Conservation (phyloP, 352 stramenopile genomes). For the Blastocystis hominis region DNA sequence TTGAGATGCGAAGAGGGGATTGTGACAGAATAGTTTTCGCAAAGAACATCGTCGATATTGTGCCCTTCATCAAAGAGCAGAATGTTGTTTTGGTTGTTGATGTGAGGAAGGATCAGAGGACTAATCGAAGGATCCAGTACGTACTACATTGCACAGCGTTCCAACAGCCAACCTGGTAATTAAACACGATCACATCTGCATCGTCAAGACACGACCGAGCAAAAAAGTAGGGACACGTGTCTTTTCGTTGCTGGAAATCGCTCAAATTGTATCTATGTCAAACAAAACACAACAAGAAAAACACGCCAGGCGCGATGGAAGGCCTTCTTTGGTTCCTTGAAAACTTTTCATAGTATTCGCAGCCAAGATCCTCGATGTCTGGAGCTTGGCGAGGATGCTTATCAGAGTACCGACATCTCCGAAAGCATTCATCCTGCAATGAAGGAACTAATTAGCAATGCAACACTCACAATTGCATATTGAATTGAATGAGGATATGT, state of each 20-base stretch:
- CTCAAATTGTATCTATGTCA: conserved; percentile 79
- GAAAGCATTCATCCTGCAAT: conserved; percentile 14
- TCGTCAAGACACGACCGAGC: conserved; percentile 89
- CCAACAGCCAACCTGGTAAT: no score
- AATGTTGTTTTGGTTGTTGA: conserved; percentile 45
- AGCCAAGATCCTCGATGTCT: conserved; percentile 62
- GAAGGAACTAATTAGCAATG: not conserved
- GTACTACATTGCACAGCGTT: no score
- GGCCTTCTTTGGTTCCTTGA: conserved; percentile 61
- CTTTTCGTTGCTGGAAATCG: conserved; percentile 80
- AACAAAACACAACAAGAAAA: not conserved
- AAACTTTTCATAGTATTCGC: conserved; percentile 80
- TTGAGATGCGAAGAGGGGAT: not conserved
- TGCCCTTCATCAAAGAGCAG: conserved; percentile 47
- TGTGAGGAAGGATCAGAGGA: not conserved
- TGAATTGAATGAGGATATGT: no score
- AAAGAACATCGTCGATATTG: conserved; percentile 25
- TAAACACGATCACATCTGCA: conserved; percentile 94
- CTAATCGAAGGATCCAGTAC: conserved; percentile 38
- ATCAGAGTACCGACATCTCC: not conserved
- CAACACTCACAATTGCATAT: not conserved
- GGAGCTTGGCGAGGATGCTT: not conserved
- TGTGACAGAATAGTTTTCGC: conserved; percentile 1
- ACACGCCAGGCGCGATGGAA: not conserved
- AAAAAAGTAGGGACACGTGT: conserved; percentile 96